phyloP scores from a whole-genome alignment of 257 asterid genomes.

The Solanum neorickii region DNA sequence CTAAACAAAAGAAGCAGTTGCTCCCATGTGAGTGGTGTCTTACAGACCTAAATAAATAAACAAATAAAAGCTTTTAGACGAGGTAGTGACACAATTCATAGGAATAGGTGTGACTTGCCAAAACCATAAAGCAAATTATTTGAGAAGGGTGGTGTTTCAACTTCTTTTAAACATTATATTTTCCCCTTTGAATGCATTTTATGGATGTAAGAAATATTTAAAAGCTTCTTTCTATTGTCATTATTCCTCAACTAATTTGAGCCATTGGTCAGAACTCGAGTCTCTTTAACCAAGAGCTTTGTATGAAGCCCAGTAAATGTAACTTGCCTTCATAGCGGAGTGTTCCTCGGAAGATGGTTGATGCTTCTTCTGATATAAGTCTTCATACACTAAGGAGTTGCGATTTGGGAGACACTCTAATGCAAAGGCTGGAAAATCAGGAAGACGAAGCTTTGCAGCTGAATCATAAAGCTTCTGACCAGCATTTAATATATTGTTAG shows the following conservation, averaged over 20 bases:
- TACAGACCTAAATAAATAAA: background rate
- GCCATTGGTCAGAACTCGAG: background rate
- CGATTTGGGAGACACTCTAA: constrained; percentile 96
- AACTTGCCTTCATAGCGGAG: constrained; percentile 82
- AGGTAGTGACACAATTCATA: background rate
- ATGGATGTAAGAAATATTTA: background rate
- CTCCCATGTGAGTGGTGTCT: background rate
- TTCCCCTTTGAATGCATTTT: background rate
- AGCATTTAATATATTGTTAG: constrained; percentile 16
- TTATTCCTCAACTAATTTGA: background rate
- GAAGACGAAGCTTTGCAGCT: constrained; percentile 61
- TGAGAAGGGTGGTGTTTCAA: background rate
- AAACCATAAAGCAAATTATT: background rate
- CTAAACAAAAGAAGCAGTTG: background rate
- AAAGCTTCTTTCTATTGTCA: background rate
- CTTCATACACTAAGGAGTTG: constrained; percentile 77
- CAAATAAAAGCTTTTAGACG: background rate
- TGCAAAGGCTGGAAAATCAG: constrained; percentile 83
- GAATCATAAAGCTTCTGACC: constrained; percentile 83
- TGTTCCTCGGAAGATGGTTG: constrained; percentile 82
- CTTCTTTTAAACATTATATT: background rate
- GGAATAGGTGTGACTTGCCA: background rate
- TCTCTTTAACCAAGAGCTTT: background rate
- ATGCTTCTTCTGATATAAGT: constrained; percentile 71
- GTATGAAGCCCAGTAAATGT: background rate